Evolutionary conservation across 345 rosid genomes (phyloP).

Genomic region (Rhizophora mangle): DNA sequence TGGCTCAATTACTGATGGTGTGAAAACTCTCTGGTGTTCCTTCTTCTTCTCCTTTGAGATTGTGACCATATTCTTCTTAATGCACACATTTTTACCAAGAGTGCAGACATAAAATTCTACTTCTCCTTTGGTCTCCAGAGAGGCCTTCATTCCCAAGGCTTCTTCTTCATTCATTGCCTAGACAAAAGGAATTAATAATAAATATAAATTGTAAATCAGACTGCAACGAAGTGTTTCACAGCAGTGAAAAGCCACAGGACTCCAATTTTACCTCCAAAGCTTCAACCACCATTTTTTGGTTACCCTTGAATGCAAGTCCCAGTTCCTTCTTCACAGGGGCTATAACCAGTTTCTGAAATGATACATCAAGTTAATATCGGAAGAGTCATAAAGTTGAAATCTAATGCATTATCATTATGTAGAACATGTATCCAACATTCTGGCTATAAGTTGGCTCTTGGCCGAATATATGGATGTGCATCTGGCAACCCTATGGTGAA

Average conservation of each 20-base stretch:
- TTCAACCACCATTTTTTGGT: constrained; percentile 75
- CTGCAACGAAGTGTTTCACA: background rate
- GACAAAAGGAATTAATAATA: background rate
- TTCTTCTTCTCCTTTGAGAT: constrained; percentile 88
- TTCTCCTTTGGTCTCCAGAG: constrained; percentile 78
- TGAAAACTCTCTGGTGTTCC: constrained; percentile 85
- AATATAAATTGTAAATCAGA: background rate
- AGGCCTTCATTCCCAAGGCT: constrained; percentile 80
- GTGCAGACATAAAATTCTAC: constrained; percentile 75
- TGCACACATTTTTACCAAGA: constrained; percentile 53
- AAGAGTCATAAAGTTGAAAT: background rate
- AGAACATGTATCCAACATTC: too few species aligned
- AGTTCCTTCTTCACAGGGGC: constrained; percentile 76
- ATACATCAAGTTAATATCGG: constrained; percentile 1
- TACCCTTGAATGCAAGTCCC: constrained; percentile 84
- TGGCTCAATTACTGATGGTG: constrained; percentile 92
- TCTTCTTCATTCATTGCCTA: constrained; percentile 90
- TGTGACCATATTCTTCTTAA: constrained; percentile 78
- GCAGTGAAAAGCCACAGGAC: background rate
- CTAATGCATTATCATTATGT: background rate
- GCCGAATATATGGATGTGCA: too few species aligned
- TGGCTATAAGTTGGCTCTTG: too few species aligned
- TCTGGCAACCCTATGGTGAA: background rate
- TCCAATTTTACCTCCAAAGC: constrained; percentile 57
- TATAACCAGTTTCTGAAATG: constrained; percentile 70